Percentiles rank a stretch among this genome's conserved stretches.
phyloP scores from a whole-genome alignment of 2,329 filamentous ascomycete species.

The Ambrosiella cleistominuta region DNA sequence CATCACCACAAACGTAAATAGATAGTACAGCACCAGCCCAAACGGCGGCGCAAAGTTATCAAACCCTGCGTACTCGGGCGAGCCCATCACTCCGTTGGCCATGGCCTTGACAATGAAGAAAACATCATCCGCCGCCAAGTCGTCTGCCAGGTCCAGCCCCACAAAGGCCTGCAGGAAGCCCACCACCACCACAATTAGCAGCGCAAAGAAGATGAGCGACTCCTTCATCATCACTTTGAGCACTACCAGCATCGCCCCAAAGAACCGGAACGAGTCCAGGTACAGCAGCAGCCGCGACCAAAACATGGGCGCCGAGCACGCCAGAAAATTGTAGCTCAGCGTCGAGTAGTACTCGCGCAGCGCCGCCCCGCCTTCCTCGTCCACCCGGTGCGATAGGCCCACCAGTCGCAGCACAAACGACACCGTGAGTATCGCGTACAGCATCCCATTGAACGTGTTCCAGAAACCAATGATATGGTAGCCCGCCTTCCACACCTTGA shows the following conservation, averaged over 20 bases:
- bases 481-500: slow-evolving; percentile 90
- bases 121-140: slow-evolving; percentile 49
- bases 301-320: slow-evolving; percentile 89
- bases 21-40: slow-evolving; percentile 87
- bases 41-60: slow-evolving; percentile 85
- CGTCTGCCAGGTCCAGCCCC: slow-evolving; percentile 70
- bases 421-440: slow-evolving; percentile 63
- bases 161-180: slow-evolving; percentile 90
- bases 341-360: slow-evolving; percentile 49
- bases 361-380: slow-evolving; percentile 15
- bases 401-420: slow-evolving; percentile 67
- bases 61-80: slow-evolving; percentile 75
- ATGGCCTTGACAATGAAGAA: slow-evolving; percentile 63
- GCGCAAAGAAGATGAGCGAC: slow-evolving; percentile 87
- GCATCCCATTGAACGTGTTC: slow-evolving; percentile 80
- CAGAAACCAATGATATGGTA: slow-evolving; percentile 85
- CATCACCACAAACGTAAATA: slow-evolving; percentile 96
- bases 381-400: slow-evolving; percentile 46
- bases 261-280: slow-evolving; percentile 85
- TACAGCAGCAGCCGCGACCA: slow-evolving; percentile 88
- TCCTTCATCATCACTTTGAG: slow-evolving; percentile 91
- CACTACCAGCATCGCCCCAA: slow-evolving; percentile 94
- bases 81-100: slow-evolving; percentile 81
- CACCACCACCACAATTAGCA: slow-evolving; percentile 66
- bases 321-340: slow-evolving; percentile 83